Evolutionary conservation across 164 flowering plant genomes (phyloP).

Genomic region (Tetracentron sinense): DNA sequence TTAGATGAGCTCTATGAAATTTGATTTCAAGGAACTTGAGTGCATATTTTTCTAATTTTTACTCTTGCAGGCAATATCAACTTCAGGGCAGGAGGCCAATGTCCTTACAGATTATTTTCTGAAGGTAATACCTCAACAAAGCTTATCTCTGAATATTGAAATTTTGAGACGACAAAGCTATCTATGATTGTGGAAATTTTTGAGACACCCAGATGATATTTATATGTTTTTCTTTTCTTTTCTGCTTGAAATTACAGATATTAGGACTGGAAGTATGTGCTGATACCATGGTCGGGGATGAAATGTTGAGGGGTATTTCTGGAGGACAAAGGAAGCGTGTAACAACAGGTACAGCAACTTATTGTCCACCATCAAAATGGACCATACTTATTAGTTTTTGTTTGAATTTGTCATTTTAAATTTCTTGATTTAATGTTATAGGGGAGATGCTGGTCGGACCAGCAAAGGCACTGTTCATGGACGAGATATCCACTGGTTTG

Average conservation of each 20-base stretch:
- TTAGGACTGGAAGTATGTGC: conserved; percentile 51
- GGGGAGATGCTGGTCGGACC: conserved; percentile 64
- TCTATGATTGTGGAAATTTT: too few species aligned
- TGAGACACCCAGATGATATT: too few species aligned
- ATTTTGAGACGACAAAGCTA: too few species aligned
- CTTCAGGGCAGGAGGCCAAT: conserved; percentile 23
- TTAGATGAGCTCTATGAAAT: too few species aligned
- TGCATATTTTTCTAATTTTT: too few species aligned
- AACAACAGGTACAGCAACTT: conserved; percentile 40
- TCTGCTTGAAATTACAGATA: conserved; percentile 31
- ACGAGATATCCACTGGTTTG: conserved; percentile 57
- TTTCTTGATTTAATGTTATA: too few species aligned
- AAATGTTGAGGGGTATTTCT: conserved; percentile 49
- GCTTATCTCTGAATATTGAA: too few species aligned
- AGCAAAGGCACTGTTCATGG: conserved; percentile 55
- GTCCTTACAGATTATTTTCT: conserved; percentile 27
- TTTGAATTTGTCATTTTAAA: too few species aligned
- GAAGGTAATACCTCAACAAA: too few species aligned
- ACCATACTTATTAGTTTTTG: too few species aligned
- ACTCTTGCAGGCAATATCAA: conserved; percentile 27
- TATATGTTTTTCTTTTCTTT: background rate
- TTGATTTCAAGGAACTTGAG: too few species aligned
- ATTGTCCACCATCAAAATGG: too few species aligned
- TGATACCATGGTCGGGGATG: conserved; percentile 46
- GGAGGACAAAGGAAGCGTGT: conserved; percentile 51